Conservation (phyloP, 192 early-diverging fungal genomes). For the Thamnidium elegans region DNA sequence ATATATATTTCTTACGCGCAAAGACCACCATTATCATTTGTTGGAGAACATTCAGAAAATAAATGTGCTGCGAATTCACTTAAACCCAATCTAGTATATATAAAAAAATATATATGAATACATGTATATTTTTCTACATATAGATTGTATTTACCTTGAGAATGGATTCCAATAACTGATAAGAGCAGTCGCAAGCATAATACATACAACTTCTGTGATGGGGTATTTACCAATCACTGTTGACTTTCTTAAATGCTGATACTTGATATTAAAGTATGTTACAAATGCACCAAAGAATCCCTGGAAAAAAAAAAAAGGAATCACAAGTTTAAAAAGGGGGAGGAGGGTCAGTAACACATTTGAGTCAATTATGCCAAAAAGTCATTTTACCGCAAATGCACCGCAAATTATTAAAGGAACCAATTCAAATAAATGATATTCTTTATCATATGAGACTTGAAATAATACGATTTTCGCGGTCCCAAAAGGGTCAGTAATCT, state of each 20-base stretch:
- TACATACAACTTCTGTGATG: conserved; percentile 68
- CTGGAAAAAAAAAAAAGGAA: conserved; percentile 40
- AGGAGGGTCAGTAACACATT: neutral
- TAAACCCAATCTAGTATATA: conserved; percentile 62
- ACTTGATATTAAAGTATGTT: conserved; percentile 64
- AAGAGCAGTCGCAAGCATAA: conserved; percentile 69
- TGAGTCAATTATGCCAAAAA: conserved; percentile 10
- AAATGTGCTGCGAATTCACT: conserved; percentile 85
- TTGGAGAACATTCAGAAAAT: conserved; percentile 82
- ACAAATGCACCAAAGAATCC: conserved; percentile 85
- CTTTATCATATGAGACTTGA: conserved; percentile 84
- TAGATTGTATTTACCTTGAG: conserved; percentile 74
- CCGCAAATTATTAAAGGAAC: conserved; percentile 83
- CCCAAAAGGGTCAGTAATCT: conserved; percentile 81
- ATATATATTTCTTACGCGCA: conserved; percentile 48
- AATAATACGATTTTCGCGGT: conserved; percentile 83
- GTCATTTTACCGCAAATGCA: conserved; percentile 58
- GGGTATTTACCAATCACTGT: conserved; percentile 66
- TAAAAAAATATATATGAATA: neutral
- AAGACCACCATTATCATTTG: conserved; percentile 48
- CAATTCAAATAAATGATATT: conserved; percentile 93
- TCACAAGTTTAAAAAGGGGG: neutral
- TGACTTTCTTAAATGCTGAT: conserved; percentile 72
- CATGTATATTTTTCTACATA: neutral
- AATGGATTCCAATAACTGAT: conserved; percentile 80